Conservation (phyloP, 2,329 filamentous ascomycete species). For the Calonectria multiphialidica region DNA sequence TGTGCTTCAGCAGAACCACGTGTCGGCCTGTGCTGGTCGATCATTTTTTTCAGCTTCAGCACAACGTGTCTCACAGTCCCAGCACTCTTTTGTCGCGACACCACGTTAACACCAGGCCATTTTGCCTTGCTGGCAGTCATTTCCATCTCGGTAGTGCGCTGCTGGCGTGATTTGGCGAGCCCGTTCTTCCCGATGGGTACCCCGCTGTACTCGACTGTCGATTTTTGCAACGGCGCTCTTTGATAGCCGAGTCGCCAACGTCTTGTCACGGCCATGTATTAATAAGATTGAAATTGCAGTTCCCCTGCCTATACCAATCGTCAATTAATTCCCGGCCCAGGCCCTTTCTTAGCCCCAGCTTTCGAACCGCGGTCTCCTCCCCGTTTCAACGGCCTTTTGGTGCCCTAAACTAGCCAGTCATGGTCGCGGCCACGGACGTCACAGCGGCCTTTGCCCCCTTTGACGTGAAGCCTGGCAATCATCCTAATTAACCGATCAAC, state of each 20-base stretch:
- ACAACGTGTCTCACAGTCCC: conserved; percentile 11
- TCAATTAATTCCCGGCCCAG: conserved; percentile 4
- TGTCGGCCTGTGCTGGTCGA: conserved; percentile 12
- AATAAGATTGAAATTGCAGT: conserved; percentile 12
- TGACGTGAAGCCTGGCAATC: conserved; percentile 3
- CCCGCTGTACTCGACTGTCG: not conserved
- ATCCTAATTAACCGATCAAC: not conserved
- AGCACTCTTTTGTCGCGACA: not conserved
- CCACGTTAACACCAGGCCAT: not conserved
- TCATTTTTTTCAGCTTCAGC: not conserved
- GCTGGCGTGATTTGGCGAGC: conserved; percentile 5
- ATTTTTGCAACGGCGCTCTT: not conserved
- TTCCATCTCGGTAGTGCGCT: not conserved
- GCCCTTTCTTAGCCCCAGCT: not conserved
- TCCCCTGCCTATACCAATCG: not conserved
- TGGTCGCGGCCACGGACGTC: not conserved
- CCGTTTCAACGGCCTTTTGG: conserved; percentile 17
- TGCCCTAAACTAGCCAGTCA: not conserved
- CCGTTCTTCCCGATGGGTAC: not conserved
- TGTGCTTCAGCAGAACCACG: conserved; percentile 18
- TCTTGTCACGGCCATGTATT: not conserved
- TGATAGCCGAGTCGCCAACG: not conserved
- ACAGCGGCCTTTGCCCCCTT: conserved; percentile 6
- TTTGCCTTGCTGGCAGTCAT: not conserved
- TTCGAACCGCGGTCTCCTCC: not conserved